A percentile compares a stretch with the other conserved stretches of the same genome.
These are phyloP conservation scores for Venturia effusa DNA, from an alignment of 2,329 filamentous ascomycete species.

Conservation along the genomic window DNA sequence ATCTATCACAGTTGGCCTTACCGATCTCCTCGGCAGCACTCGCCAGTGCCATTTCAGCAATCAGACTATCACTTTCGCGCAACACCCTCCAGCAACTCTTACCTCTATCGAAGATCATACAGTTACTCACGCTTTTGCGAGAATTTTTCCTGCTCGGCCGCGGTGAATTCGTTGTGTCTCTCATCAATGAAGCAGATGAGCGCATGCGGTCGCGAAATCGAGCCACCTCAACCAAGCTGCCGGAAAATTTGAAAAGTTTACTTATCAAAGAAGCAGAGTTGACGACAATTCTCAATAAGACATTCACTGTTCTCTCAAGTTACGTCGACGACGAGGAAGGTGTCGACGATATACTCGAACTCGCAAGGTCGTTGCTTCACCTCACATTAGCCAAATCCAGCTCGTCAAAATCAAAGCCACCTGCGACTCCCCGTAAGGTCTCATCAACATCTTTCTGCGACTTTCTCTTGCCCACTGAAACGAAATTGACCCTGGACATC, in stretches of 20 bases:
- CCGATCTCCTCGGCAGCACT: conserved; percentile 66
- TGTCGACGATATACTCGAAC: conserved; percentile 64
- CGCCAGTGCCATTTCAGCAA: conserved; percentile 60
- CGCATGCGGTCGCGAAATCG: conserved; percentile 64
- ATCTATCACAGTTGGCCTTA: conserved; percentile 57
- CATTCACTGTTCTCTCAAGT: conserved; percentile 70
- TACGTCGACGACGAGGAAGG: conserved; percentile 68
- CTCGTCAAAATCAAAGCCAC: conserved; percentile 26
- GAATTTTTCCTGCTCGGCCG: conserved; percentile 80
- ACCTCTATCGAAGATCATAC: conserved; percentile 64
- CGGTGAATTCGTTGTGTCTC: conserved; percentile 81
- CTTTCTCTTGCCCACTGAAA: conserved; percentile 69
- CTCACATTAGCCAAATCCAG: conserved; percentile 48
- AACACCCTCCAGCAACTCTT: conserved; percentile 75
- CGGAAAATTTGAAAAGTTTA: conserved; percentile 49
- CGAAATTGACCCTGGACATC: conserved; percentile 59
- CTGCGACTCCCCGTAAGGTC: conserved; percentile 27
- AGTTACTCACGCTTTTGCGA: conserved; percentile 65
- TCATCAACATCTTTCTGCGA: conserved; percentile 57
- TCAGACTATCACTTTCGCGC: conserved; percentile 71
- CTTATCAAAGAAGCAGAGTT: conserved; percentile 82
- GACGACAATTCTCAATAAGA: conserved; percentile 60
- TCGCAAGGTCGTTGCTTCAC: conserved; percentile 66
- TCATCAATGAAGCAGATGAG: conserved; percentile 77
- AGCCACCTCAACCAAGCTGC: conserved; percentile 10